Evolutionary conservation across 1,284 basidiomycete genomes (phyloP).

Genomic region (Cutaneotrichosporon arboriforme): DNA sequence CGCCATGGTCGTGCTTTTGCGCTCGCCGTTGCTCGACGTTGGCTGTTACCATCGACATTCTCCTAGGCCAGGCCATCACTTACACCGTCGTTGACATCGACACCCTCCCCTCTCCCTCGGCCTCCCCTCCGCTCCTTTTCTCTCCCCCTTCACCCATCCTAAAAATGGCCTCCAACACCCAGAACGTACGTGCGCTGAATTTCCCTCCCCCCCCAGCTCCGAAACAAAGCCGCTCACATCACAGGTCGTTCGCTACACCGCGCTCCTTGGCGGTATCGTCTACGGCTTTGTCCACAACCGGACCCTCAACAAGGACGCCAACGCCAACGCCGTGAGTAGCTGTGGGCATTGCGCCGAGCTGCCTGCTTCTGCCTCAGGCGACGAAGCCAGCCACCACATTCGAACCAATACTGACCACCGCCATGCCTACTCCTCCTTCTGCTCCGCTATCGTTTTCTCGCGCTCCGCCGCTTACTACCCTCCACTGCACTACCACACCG

Average conservation of each 20-base stretch:
- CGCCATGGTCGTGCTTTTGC: too few species aligned
- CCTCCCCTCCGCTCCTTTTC: constrained; percentile 7
- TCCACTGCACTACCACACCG: not conserved
- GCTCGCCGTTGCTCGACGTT: not conserved
- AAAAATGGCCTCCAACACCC: constrained; percentile 47
- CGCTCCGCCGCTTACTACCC: not conserved
- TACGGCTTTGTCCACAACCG: constrained; percentile 91
- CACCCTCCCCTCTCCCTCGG: not conserved
- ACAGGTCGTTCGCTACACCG: constrained; percentile 95
- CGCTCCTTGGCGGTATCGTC: constrained; percentile 77
- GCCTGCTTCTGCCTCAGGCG: not conserved
- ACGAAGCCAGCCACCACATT: constrained; percentile 1
- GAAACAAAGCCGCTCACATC: too few species aligned
- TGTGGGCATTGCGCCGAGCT: not conserved
- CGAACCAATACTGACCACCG: constrained; percentile 2
- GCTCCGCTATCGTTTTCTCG: not conserved
- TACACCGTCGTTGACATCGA: not conserved
- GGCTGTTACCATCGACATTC: not conserved
- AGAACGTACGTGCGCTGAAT: constrained; percentile 10
- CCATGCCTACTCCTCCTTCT: not conserved
- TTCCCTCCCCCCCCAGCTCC: not conserved
- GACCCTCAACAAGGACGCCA: constrained; percentile 76
- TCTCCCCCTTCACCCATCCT: constrained; percentile 6
- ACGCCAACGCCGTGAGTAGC: constrained; percentile 50
- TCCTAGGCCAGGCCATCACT: not conserved